Conservation (phyloP, 306 rosid species). For the Lupinus albus region DNA sequence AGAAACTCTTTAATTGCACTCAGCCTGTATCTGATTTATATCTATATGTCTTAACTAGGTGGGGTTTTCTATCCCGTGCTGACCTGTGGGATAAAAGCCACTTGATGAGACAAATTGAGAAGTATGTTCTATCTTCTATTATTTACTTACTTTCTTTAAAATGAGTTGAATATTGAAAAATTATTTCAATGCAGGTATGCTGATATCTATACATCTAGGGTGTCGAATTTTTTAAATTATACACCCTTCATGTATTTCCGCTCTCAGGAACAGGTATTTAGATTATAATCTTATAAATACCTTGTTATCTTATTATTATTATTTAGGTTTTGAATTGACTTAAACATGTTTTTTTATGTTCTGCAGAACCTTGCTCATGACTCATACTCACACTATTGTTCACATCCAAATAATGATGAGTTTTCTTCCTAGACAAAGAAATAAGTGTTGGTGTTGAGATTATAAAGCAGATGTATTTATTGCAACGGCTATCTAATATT, state of each 20-base stretch:
- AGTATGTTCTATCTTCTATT: constrained; percentile 58
- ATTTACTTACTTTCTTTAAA: constrained; percentile 5
- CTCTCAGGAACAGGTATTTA: constrained; percentile 90
- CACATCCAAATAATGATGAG: constrained; percentile 44
- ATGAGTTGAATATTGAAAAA: constrained; percentile 3
- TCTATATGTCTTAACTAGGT: constrained; percentile 71
- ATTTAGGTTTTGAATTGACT: constrained; percentile 29
- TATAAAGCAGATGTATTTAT: constrained; percentile 31
- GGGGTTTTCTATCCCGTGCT: constrained; percentile 97
- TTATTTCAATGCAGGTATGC: constrained; percentile 71
- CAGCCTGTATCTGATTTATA: neutral
- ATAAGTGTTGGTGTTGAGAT: constrained; percentile 35
- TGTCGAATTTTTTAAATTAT: constrained; percentile 82
- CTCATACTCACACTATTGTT: constrained; percentile 53
- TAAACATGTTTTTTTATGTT: constrained; percentile 31
- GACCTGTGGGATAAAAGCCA: constrained; percentile 99
- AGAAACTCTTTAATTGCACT: constrained; percentile 21
- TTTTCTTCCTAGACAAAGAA: constrained; percentile 40
- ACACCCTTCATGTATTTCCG: constrained; percentile 98
- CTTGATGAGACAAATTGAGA: constrained; percentile 96
- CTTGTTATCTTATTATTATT: constrained; percentile 1
- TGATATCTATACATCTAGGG: constrained; percentile 96
- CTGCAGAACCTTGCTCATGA: constrained; percentile 97
- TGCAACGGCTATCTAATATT: too few relatives aligned
- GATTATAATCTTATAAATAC: constrained; percentile 19